Evolutionary conservation across 768 basidiomycete genomes (phyloP).

Genomic region (Macrolepiota albuminosa): DNA sequence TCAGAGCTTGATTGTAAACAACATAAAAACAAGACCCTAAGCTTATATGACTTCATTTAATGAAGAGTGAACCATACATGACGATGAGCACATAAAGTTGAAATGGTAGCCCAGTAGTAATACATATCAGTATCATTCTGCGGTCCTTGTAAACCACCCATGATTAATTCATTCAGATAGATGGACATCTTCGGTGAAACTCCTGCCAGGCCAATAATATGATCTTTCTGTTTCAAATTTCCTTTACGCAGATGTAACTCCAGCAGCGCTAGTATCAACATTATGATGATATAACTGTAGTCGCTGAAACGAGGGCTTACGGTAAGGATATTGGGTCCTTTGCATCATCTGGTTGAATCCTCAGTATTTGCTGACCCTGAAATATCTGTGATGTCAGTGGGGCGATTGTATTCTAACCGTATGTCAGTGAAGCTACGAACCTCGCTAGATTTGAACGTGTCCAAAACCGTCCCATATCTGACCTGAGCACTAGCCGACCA

Average conservation of each 20-base stretch:
- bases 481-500: conserved; percentile 19
- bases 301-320: conserved; percentile 11
- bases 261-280: conserved; percentile 15
- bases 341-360: conserved; percentile 18
- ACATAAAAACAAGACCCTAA: conserved; percentile 57
- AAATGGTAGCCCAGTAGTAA: background rate
- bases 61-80: background rate
- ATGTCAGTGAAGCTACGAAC: conserved; percentile 9
- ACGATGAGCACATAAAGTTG: background rate
- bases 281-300: background rate
- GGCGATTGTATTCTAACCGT: background rate
- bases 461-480: conserved; percentile 21
- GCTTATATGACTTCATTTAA: background rate
- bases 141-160: background rate
- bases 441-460: conserved; percentile 13
- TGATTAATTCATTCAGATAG: background rate
- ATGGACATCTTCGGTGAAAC: background rate
- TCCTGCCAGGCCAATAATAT: background rate
- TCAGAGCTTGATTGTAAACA: conserved; percentile 72
- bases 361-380: conserved; percentile 20
- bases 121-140: background rate
- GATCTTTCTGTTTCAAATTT: background rate
- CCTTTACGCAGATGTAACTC: conserved; percentile 15
- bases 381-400: background rate
- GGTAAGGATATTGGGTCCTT: conserved; percentile 18